Evolutionary conservation across 306 rosid species (phyloP), one percentile per base, ranked within the genome.

Genomic region (Ceratonia siliqua): DNA sequence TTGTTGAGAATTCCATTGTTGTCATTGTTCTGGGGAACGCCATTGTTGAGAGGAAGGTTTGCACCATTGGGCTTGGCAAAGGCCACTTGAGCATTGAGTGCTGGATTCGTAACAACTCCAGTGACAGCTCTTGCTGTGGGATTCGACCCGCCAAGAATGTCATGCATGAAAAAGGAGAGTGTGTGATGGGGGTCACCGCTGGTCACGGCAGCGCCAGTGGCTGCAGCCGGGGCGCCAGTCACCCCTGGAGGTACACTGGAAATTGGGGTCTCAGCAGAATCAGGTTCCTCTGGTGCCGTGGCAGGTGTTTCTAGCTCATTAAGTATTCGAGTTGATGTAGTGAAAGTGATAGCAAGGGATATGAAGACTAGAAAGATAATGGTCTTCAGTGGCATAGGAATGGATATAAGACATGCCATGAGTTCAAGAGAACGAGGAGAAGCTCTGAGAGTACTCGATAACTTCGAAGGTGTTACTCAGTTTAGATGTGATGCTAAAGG

Each of bases 31-130:
- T 89, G 90, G 1, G 96, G 92, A 46, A 91, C 48, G 3, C 87
- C 92, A 2, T 72, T 87, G 67, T 85, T 81, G 2, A 91, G 76
- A 12, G 89, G 87, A 67, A 91, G 9, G 72, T 80, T 86, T 27
- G 98, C 98, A 0, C 98, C 97, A 4, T 87, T 91, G 4, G 98
- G 97, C 84, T 93, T 93, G 10, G 98, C 90, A 9, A 91, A 93
- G 4, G 98, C 96, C 9, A 93, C 90, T 73, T 89, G 89, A 0
- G 97, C 97, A 3, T 85, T 87, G 54, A 88, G 84, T 0, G 96
- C 92, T 0, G 98, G 96, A 71, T 91, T 91, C 28, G 88, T 70
- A 2, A 89, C 97, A 0, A 88, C 84, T 6, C 97, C 96, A 0
- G 96, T 89, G n/a, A 89, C 85, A 0, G 97, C 96, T 72, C 82